Evolutionary conservation across 495 filamentous ascomycete genomes (phyloP).

Genomic region (Letharia columbiana): DNA sequence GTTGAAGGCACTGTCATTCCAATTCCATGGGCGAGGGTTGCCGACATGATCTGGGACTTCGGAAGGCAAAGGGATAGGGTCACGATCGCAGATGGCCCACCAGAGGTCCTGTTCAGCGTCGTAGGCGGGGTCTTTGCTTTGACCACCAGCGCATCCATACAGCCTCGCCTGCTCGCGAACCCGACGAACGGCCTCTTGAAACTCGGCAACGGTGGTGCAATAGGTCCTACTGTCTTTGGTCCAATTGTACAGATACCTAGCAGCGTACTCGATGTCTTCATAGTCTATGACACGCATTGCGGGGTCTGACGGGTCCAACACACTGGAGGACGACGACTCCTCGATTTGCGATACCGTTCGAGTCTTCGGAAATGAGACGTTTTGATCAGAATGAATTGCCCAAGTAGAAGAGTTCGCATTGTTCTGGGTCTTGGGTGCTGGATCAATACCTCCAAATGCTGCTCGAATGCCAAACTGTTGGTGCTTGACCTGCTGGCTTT

Average conservation of each 20-base stretch:
- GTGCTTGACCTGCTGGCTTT: not conserved
- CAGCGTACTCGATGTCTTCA: constrained; percentile 25
- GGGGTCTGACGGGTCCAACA: constrained; percentile 18
- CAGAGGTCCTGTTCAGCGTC: constrained; percentile 28
- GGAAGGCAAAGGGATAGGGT: constrained; percentile 24
- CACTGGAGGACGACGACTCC: not conserved
- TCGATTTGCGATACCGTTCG: not conserved
- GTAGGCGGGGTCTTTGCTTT: constrained; percentile 27
- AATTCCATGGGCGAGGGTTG: constrained; percentile 26
- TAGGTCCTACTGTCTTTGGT: constrained; percentile 17
- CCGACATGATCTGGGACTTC: constrained; percentile 23
- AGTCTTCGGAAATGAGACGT: not conserved
- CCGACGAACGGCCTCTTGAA: constrained; percentile 25
- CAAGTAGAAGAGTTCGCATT: constrained; percentile 7
- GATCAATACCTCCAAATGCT: not conserved
- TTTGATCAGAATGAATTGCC: constrained; percentile 7
- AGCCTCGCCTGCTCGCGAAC: constrained; percentile 26
- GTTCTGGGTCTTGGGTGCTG: not conserved
- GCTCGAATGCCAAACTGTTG: not conserved
- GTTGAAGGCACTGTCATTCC: constrained; percentile 26
- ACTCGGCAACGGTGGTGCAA: constrained; percentile 25
- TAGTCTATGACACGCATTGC: constrained; percentile 17
- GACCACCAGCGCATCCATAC: constrained; percentile 26
- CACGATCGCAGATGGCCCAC: constrained; percentile 26
- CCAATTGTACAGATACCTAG: constrained; percentile 13